Base-by-base conservation (phyloP, 495 filamentous ascomycete species). In the Penicillium daleae region DNA sequence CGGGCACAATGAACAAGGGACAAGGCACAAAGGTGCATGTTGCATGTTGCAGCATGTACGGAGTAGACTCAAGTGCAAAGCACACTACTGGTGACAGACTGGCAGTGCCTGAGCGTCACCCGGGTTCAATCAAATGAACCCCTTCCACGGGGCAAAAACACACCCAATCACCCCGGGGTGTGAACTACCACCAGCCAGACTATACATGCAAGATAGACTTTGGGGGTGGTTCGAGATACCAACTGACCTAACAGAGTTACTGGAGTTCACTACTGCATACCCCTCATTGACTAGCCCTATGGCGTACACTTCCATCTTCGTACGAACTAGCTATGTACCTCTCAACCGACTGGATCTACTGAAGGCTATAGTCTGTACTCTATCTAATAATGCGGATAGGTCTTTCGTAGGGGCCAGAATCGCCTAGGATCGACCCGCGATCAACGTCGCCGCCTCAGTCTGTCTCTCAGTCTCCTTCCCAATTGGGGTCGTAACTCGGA, bases 121-220 rank as follows among this genome's bases (percentile, higher is more conserved):
- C 60, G 60, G 40, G 60, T 57, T 26, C 33, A 29, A 19, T 22
- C 27, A 56, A 22, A 26, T 32, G 42, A 62, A 56, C 60, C 42
- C 42, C 26, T 33, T 55, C 39, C 46, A 44, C 22, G 46, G 21
- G 37, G 42, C 22, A 26, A 27, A 27, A 49, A 32, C 24, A 55
- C 8, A 32, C 21, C 59, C 58, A 59, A 62, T 61, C 49, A 48
- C 15, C 29, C 50, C 29, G 10, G 6, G 27, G 27, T 29, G 15
- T 9, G 50, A 17, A 27, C 50, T 31, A 29, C 50, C 50, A 33
- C 50, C 15, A 21, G 6, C 1, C 17, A 53, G 10, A 62, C 59
- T 66, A 66, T 62, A 59, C 59, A 61, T 55, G 63, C 63, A 66
- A 62, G 63, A 62, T 62, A 62, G 46, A 55, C 54, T 66, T 55